These are phyloP conservation scores for Euphorbia tirucalli DNA, from an alignment of 345 rosid genomes.

Conservation along the genomic window DNA sequence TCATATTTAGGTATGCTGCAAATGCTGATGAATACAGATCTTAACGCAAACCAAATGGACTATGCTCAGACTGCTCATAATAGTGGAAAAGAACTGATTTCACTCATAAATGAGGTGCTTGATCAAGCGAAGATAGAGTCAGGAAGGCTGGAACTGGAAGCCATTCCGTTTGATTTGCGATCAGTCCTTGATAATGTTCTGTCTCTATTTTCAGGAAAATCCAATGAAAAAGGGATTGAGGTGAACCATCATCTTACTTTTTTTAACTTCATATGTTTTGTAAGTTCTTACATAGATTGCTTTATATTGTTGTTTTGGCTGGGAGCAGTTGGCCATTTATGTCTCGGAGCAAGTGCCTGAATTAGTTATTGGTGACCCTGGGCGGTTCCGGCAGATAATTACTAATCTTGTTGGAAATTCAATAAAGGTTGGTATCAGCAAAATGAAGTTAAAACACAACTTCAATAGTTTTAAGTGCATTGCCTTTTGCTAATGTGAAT, in stretches of 20 bases:
- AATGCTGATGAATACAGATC: conserved; percentile 88
- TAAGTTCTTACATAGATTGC: conserved; percentile 18
- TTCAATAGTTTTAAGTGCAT: not conserved
- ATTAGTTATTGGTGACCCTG: conserved; percentile 80
- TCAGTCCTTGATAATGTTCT: conserved; percentile 69
- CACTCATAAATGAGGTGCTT: conserved; percentile 83
- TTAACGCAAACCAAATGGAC: conserved; percentile 72
- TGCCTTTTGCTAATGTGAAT: not conserved
- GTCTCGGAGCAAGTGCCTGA: conserved; percentile 80
- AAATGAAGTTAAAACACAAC: not conserved
- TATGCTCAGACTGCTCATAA: conserved; percentile 83
- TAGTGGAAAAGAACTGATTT: conserved; percentile 83
- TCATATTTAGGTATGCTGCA: conserved; percentile 75
- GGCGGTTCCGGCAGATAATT: conserved; percentile 81
- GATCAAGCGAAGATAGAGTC: conserved; percentile 99
- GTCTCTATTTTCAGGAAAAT: conserved; percentile 68
- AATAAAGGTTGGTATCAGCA: conserved; percentile 56
- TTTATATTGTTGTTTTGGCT: conserved; percentile 23
- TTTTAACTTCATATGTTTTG: not conserved
- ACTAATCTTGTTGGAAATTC: conserved; percentile 96
- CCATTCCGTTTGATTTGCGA: conserved; percentile 79
- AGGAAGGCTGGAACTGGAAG: conserved; percentile 85
- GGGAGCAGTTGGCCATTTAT: conserved; percentile 73
- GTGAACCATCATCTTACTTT: conserved; percentile 31
- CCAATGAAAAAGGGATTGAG: conserved; percentile 77